Evolutionary conservation across 2,329 filamentous ascomycete genomes (phyloP), one percentile per base, ranked within the genome.

Genomic region (Stagonosporopsis cucurbitacearum): DNA sequence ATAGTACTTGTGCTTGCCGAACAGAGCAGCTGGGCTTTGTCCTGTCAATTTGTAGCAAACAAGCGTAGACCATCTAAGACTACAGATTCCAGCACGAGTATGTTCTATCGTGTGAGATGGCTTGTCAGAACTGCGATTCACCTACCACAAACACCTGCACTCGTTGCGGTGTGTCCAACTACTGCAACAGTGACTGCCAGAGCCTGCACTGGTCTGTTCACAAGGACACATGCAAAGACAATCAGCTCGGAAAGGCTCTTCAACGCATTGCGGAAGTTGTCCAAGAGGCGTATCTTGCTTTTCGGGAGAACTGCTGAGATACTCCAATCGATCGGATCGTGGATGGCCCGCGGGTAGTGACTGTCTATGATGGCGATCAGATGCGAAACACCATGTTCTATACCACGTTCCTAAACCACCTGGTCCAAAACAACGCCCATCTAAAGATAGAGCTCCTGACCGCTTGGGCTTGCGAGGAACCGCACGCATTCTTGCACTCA

Each of bases 31-130:
- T 15, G 30, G n/a, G 30, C 13, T 32, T 12, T 15, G 30, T 15
- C 30, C 3, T 32, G 4, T 15, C 12, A 15, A 15, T 32, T 4
- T 32, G 13, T 32, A 15, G 11, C 30, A 32, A 32, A 15, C 30
- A 15, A 32, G 12, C 12, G 30, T 4, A n/a, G 30, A 32, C 11
- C 30, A 15, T 32, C 13, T 32, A 32, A 32, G 30, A 32, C 13
- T 32, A 15, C 12, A 30, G 5, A 32, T 13, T 15, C 13, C 30
- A 32, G 30, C 30, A 15, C 30, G 12, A 32, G 4, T 32, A 13
- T 32, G 13, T 32, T 15, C 30, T 32, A 32, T 32, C 59, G 3
- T 86, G 86, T 64, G 84, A 11, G 84, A 0, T 75, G 79, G 0
- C 84, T 87, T 41, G 37, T 20, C 37, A 41, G 22, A 41, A 26